Base-by-base conservation (phyloP, 2,329 filamentous ascomycete genomes). In the Alternaria dauci region DNA sequence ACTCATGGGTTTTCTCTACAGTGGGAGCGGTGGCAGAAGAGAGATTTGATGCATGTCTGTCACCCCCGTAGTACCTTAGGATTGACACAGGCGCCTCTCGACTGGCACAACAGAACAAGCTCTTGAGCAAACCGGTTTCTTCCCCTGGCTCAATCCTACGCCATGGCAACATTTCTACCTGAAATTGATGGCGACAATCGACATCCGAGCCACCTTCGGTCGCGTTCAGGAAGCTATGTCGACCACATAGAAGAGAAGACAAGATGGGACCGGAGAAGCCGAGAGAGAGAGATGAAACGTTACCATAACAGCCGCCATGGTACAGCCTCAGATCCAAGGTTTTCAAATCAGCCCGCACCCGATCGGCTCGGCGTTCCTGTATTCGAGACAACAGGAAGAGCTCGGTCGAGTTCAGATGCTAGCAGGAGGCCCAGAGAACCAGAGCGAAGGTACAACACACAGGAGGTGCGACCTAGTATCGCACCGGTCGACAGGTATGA, bases 331-430 rank as follows among this genome's bases (percentile, higher is more conserved):
- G 23, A 11, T 43, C 58, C 44, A 26, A 28, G 20, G 18, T 50
- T 48, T 12, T 20, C 25, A 0, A 55, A 66, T 11, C 57, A 66
- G 20, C 50, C 39, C 46, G 50, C 53, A 18, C 63, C 67, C 18
- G 68, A 73, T 34, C 63, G 59, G 12, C 68, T 74, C n/a, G 56
- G 61, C 23, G 67, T 73, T 14, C 72, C 72, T 5, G 43, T 67
- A 2, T 62, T 62, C n/a, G 65, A 69, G 25, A 51, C 47, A 25
- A 61, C 59, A 12, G 48, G 62, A n/a, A 63, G 63, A 26, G 28
- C 46, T 8, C 61, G 65, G 16, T 64, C 68, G 16, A 53, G 48
- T 25, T 62, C 63, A 56, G 43, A 58, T 12, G 50, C 52, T 23
- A 51, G 52, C 25, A 32, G 55, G 38, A 52, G 51, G 43, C 58